These are phyloP conservation scores for Sphagnum magellanicum DNA, from an alignment of 228 moss, liverwort and hornwort genomes.

Conservation along the genomic window DNA sequence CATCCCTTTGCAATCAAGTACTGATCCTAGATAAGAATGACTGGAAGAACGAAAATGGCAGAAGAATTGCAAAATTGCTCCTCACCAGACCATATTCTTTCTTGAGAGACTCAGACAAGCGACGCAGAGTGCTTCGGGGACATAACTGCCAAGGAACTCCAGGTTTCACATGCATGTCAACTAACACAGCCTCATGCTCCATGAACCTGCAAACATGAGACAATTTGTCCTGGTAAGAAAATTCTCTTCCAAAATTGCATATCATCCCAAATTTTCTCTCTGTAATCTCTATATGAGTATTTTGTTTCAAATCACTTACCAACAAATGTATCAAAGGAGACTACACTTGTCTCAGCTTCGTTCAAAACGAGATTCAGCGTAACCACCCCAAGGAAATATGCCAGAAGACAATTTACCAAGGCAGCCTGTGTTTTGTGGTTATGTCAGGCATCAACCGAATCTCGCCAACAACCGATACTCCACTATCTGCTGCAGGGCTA, in stretches of 20 bases:
- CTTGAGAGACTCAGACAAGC: constrained; percentile 40
- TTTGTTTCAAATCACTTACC: too few species aligned
- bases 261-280: too few species aligned
- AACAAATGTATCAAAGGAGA: too few species aligned
- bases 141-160: constrained; percentile 83
- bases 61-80: not conserved
- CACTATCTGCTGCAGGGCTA: constrained; percentile 37
- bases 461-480: constrained; percentile 48
- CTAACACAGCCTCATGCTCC: constrained; percentile 77
- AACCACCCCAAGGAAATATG: too few species aligned
- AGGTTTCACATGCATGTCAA: constrained; percentile 78
- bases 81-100: constrained; percentile 83
- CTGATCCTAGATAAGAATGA: too few species aligned
- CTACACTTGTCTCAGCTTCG: too few species aligned
- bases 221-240: too few species aligned
- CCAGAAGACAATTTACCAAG: constrained; percentile 40
- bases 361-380: too few species aligned
- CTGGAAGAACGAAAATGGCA: too few species aligned
- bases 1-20: too few species aligned
- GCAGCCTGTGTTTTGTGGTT: constrained; percentile 51
- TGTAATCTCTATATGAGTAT: too few species aligned
- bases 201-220: constrained; percentile 25
- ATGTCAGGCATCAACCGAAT: constrained; percentile 79
- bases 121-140: constrained; percentile 79
- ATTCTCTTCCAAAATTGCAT: too few species aligned